Evolutionary conservation across 176 grass and related monocot species (phyloP), one percentile per base, ranked within the genome.

Genomic region (Calamus simplicifolius): DNA sequence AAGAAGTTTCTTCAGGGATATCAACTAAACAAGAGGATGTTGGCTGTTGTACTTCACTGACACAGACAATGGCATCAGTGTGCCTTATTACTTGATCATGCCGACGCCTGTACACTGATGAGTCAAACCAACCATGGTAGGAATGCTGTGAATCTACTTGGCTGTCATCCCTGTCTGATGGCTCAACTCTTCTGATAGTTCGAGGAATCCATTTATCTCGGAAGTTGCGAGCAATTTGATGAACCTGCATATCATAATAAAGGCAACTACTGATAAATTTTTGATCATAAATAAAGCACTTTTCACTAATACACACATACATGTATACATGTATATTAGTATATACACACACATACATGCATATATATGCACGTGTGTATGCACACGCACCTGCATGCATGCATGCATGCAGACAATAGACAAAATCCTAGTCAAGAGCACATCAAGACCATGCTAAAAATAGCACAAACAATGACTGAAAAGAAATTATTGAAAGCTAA

Each of bases 171-270:
- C 72, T 57, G 48, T 84, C 75, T 71, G 71, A 51, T 29, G 63
- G 68, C 27, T 80, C 69, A 14, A 66, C 35, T 75, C 76, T 75
- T 81, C 56, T 64, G 64, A 82, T 82, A 52, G 64, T 70, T 62
- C 69, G 74, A 49, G 79, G 79, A 64, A 93, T 79, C 76, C 79
- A 99, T 63, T 63, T 77, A 64, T 99, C 77, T 62, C 79, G 75
- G 26, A 99, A 99, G 16, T 59, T 77, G 15, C 84, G 73, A 83
- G 94, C 94, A 35, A 83, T 85, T 59, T 68, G 70, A 54, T 99
- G 88, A 83, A 99, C 85, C 94, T 99, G 81, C 66, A 52, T 70
- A 64, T 68, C 31, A 50, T 55, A 57, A 16, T 35, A 8, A 35
- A 35, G 31, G 31, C 5, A 35, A 35, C 1, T 43, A 43, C 35